A percentile compares a stretch with the other conserved stretches of the same genome.
Evolutionary conservation across 164 flowering plant species (phyloP).

Genomic region (Pachysandra terminalis): DNA sequence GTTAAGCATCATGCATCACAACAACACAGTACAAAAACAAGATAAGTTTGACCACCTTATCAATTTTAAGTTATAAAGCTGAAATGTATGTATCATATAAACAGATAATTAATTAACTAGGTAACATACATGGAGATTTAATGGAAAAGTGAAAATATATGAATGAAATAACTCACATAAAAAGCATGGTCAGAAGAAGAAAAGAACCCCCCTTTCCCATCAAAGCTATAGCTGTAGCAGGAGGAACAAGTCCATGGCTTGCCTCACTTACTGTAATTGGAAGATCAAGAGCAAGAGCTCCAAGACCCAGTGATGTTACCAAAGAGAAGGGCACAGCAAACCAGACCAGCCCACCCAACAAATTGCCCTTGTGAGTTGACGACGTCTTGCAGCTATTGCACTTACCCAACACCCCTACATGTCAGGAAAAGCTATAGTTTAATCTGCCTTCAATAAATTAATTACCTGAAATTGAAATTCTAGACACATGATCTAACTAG

Average conservation of each 20-base stretch:
- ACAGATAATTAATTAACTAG: too few species aligned
- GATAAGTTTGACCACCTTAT: too few species aligned
- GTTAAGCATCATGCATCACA: too few species aligned
- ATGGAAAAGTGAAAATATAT: too few species aligned
- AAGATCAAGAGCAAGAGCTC: constrained; percentile 91
- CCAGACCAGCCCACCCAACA: constrained; percentile 94
- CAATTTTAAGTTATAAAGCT: too few species aligned
- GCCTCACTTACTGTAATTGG: constrained; percentile 82
- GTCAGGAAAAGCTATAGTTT: too few species aligned
- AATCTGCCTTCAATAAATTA: too few species aligned
- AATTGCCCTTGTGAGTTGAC: constrained; percentile 92
- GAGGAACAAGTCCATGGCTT: constrained; percentile 81
- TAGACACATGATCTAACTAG: too few species aligned
- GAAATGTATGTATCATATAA: too few species aligned
- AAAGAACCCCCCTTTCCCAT: constrained; percentile 94
- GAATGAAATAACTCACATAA: constrained; percentile 71
- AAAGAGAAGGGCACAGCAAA: constrained; percentile 95
- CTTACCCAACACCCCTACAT: constrained; percentile 98
- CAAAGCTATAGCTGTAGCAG: constrained; percentile 91
- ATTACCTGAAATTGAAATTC: too few species aligned
- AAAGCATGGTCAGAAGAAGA: constrained; percentile 91
- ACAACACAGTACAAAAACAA: too few species aligned
- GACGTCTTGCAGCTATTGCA: constrained; percentile 93
- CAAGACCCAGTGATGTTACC: constrained; percentile 72
- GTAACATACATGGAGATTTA: too few species aligned